Conservation (phyloP, 148 eudicot genomes). For the Fagopyrum homotropicum region DNA sequence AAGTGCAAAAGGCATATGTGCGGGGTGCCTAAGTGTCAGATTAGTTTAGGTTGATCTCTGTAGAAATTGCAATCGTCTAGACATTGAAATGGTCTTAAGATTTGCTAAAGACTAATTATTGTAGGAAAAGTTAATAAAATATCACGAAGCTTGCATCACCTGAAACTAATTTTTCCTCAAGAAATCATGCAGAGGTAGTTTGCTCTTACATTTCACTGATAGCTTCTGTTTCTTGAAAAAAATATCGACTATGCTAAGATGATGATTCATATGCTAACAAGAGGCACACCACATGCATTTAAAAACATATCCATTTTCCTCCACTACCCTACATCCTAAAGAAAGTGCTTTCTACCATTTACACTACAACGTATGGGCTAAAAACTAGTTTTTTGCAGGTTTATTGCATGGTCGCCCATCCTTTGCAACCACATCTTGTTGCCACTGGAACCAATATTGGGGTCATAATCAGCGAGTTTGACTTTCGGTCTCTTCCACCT, state of each 20-base stretch:
- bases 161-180: too few relatives aligned
- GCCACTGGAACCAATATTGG: slow-evolving; percentile 97
- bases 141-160: too few relatives aligned
- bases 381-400: slow-evolving; percentile 40
- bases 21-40: not conserved
- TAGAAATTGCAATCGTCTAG: not conserved
- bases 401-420: slow-evolving; percentile 97
- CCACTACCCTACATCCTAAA: not conserved
- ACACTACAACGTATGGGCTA: not conserved
- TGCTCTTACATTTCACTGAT: not conserved
- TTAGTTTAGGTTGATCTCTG: not conserved
- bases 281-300: not conserved
- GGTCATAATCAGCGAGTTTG: slow-evolving; percentile 82
- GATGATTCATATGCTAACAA: not conserved
- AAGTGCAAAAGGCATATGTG: not conserved
- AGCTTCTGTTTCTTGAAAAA: not conserved
- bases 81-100: not conserved
- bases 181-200: too few relatives aligned
- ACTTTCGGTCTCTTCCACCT: slow-evolving; percentile 90
- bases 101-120: not conserved
- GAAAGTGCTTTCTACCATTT: not conserved
- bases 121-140: not conserved
- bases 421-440: slow-evolving; percentile 96
- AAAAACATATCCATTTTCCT: not conserved
- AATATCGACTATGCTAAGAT: not conserved